These are phyloP conservation scores for Halophytophthora polymorphica DNA, from an alignment of 352 stramenopile species.

Conservation along the genomic window DNA sequence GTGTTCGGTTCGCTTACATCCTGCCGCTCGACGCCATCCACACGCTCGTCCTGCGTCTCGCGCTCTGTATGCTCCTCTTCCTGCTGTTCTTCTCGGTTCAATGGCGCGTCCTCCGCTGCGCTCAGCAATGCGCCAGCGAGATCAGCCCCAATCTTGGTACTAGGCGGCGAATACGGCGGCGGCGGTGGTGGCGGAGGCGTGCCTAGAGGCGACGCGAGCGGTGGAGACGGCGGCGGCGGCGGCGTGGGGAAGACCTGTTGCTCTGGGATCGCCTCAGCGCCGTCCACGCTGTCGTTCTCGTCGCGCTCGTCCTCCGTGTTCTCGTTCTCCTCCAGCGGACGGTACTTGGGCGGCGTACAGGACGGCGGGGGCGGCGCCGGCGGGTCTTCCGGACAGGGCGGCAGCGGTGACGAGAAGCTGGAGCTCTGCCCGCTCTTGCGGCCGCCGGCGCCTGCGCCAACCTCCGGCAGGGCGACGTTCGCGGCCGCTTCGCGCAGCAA, in stretches of 20 bases:
- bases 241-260: constrained; percentile 40
- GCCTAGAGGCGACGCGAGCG: constrained; percentile 19
- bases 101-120: constrained; percentile 9
- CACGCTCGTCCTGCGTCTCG: constrained; percentile 16
- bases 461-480: constrained; percentile 1
- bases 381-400: constrained; percentile 67
- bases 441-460: neutral
- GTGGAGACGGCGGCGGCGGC: constrained; percentile 40
- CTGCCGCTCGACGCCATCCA: constrained; percentile 28
- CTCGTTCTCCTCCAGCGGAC: constrained; percentile 56
- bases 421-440: constrained; percentile 36
- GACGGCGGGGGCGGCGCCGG: constrained; percentile 54
- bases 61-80: constrained; percentile 19
- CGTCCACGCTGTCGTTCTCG: constrained; percentile 39
- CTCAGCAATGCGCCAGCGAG: constrained; percentile 20
- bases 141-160: constrained; percentile 33
- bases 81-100: neutral
- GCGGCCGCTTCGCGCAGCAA: constrained; percentile 2
- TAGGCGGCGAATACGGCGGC: constrained; percentile 56
- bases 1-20: constrained; percentile 2
- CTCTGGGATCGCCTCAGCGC: constrained; percentile 25
- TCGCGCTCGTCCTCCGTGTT: constrained; percentile 41
- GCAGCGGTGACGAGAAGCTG: constrained; percentile 71
- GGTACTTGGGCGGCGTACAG: constrained; percentile 69
- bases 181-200: constrained; percentile 34